Evolutionary conservation across 2,329 filamentous ascomycete genomes (phyloP).

Genomic region (Apiospora pterosperma): DNA sequence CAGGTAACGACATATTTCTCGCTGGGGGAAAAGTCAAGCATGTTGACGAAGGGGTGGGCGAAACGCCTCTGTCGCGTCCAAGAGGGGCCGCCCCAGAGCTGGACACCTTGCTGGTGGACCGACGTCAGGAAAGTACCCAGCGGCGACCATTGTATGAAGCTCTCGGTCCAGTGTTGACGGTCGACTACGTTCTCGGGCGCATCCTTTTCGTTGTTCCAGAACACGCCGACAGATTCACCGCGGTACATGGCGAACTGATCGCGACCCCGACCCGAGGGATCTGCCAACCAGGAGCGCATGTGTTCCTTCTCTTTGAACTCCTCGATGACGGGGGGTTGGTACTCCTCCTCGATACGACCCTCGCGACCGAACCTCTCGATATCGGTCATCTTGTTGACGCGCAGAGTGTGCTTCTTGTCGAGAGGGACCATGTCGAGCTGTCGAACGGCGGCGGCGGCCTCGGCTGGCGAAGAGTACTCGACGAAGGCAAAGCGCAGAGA

Average conservation of each 20-base stretch:
- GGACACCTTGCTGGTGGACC: constrained; percentile 92
- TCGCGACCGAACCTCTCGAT: constrained; percentile 95
- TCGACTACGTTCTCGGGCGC: constrained; percentile 85
- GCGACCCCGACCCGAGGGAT: constrained; percentile 72
- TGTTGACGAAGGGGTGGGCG: constrained; percentile 90
- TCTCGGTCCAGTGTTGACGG: constrained; percentile 94
- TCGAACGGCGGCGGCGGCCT: constrained; percentile 86
- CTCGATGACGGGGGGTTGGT: constrained; percentile 76
- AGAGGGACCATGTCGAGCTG: constrained; percentile 82
- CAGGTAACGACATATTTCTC: constrained; percentile 96
- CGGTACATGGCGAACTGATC: constrained; percentile 97
- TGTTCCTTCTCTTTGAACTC: constrained; percentile 92
- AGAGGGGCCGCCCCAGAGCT: constrained; percentile 88
- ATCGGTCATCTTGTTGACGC: constrained; percentile 97
- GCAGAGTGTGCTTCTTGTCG: constrained; percentile 94
- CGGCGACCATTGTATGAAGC: constrained; percentile 97
- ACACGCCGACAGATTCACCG: constrained; percentile 87
- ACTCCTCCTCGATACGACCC: constrained; percentile 89
- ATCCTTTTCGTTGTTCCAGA: constrained; percentile 98
- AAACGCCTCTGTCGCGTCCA: constrained; percentile 93
- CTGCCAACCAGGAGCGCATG: constrained; percentile 87
- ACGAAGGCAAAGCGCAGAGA: constrained; percentile 94
- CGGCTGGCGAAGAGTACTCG: constrained; percentile 86
- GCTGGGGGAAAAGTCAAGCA: constrained; percentile 90
- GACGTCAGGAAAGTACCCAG: constrained; percentile 91